These are phyloP conservation scores for Monosporascus sp. DNA, from an alignment of 2,329 filamentous ascomycete genomes.

Conservation along the genomic window DNA sequence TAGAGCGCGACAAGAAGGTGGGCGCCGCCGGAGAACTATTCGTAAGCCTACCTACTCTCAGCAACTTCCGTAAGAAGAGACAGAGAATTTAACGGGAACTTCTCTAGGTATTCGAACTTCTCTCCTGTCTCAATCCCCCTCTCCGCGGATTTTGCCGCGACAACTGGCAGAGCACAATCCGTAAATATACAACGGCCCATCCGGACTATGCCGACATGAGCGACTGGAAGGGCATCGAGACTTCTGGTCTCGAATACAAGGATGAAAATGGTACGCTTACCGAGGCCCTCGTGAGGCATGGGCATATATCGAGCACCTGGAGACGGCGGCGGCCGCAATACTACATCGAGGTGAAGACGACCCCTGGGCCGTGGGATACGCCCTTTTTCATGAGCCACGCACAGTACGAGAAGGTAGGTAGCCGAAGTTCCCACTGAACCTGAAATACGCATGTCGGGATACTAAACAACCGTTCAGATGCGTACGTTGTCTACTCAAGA, in stretches of 20 bases:
- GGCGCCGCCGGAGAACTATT: conserved; percentile 23
- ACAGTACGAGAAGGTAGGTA: conserved; percentile 37
- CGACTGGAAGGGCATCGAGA: conserved; percentile 36
- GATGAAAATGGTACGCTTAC: conserved; percentile 32
- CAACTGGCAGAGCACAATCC: conserved; percentile 47
- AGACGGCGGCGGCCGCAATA: conserved; percentile 29
- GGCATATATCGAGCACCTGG: conserved; percentile 27
- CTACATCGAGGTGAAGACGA: conserved; percentile 48
- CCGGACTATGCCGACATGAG: conserved; percentile 33
- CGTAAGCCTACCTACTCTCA: conserved; percentile 8
- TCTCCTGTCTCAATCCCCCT: conserved; percentile 22
- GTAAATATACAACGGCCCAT: conserved; percentile 32
- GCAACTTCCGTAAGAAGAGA: neutral
- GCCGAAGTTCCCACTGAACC: neutral
- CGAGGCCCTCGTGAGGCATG: conserved; percentile 24
- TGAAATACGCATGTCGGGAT: neutral
- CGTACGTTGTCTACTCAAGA: neutral
- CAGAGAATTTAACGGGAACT: neutral
- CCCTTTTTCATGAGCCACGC: conserved; percentile 41
- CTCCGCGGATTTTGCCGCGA: conserved; percentile 29
- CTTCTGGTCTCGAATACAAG: conserved; percentile 40
- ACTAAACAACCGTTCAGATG: neutral
- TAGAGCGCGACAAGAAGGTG: conserved; percentile 17
- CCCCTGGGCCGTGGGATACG: conserved; percentile 28
- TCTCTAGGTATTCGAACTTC: conserved; percentile 35